These are phyloP conservation scores for Lactarius sp. DNA, from an alignment of 768 basidiomycete genomes.

Conservation along the genomic window DNA sequence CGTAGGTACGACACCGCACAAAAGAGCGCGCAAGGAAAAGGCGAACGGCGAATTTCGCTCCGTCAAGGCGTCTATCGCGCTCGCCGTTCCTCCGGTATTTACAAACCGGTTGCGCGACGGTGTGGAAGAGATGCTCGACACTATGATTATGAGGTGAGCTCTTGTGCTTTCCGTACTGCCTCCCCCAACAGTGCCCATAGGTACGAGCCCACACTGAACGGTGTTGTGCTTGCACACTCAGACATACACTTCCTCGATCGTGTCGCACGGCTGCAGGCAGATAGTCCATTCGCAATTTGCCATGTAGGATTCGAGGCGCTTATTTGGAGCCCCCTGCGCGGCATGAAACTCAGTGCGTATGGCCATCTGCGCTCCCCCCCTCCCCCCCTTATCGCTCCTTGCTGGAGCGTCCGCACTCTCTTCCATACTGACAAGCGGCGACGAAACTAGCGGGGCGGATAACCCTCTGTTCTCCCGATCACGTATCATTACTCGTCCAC, in stretches of 20 bases:
- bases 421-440: slow-evolving; percentile 3
- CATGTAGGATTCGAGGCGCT: slow-evolving; percentile 75
- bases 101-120: slow-evolving; percentile 66
- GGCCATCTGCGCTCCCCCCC: neutral
- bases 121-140: slow-evolving; percentile 86
- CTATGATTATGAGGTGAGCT: slow-evolving; percentile 86
- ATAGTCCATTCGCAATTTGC: slow-evolving; percentile 82
- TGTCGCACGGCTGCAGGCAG: slow-evolving; percentile 64
- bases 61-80: slow-evolving; percentile 57
- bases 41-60: slow-evolving; percentile 49
- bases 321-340: slow-evolving; percentile 82
- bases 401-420: neutral
- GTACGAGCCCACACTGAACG: slow-evolving; percentile 81
- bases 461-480: slow-evolving; percentile 86
- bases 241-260: slow-evolving; percentile 61
- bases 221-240: slow-evolving; percentile 84
- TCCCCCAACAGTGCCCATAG: slow-evolving; percentile 37
- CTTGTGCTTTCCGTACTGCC: slow-evolving; percentile 26
- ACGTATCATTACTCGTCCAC: slow-evolving; percentile 84
- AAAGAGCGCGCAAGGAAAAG: slow-evolving; percentile 32
- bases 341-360: slow-evolving; percentile 69
- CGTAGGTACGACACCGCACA: slow-evolving; percentile 20
- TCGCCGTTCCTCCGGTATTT: slow-evolving; percentile 81
- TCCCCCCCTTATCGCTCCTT: neutral
- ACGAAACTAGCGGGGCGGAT: slow-evolving; percentile 66